Percentiles rank a stretch among this genome's conserved stretches.
phyloP scores from a whole-genome alignment of 495 filamentous ascomycete genomes.

The Aspergillus biplanus region DNA sequence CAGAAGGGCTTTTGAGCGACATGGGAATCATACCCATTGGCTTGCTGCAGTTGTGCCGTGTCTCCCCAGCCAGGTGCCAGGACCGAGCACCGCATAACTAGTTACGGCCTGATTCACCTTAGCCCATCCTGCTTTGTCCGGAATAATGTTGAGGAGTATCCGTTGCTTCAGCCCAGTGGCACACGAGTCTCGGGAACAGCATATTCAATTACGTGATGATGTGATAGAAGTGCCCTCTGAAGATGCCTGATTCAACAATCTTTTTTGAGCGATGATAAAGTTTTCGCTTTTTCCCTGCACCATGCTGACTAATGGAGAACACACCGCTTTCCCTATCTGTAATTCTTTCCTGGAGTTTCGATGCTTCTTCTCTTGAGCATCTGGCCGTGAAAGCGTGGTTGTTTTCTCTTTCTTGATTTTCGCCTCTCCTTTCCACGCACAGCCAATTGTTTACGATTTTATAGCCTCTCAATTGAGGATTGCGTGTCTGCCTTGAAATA shows the following conservation, averaged over 20 bases:
- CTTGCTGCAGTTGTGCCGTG: constrained; percentile 11
- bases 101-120: not conserved
- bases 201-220: constrained; percentile 10
- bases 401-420: not conserved
- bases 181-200: not conserved
- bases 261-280: not conserved
- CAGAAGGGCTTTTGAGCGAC: constrained; percentile 10
- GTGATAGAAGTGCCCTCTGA: not conserved
- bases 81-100: not conserved
- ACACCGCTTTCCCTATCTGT: constrained; percentile 15
- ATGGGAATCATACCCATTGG: constrained; percentile 16
- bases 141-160: not conserved
- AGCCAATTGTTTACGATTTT: not conserved
- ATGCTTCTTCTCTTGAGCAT: not conserved
- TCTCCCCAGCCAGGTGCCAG: constrained; percentile 10
- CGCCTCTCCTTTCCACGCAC: not conserved
- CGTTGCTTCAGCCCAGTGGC: not conserved
- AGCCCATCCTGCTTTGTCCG: not conserved
- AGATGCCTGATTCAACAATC: not conserved
- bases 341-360: not conserved
- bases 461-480: too few species aligned
- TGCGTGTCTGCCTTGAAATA: too few species aligned
- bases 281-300: not conserved
- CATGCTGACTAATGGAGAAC: not conserved
- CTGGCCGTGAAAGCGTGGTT: not conserved